Evolutionary conservation across 805 yeast species (phyloP), one percentile per base, ranked within the genome.

Genomic region (Cyberlindnera japonica): DNA sequence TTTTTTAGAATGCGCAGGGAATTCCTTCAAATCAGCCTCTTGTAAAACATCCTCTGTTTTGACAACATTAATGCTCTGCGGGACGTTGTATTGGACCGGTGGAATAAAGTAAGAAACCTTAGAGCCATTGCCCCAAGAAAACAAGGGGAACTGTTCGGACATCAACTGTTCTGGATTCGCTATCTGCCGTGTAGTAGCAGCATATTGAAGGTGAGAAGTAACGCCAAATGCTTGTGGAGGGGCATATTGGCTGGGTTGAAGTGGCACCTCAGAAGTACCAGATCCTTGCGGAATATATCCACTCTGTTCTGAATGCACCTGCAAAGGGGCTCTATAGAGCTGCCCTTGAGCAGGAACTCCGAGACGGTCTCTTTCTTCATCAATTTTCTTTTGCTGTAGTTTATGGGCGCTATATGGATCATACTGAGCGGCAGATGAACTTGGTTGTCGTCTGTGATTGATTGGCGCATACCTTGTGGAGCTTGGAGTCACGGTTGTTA

Each of bases 131-230:
- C 77, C 67, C 83, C 93, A 88, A 43, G 73, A 69, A 57, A 86
- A 83, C 24, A 88, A 56, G 0, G 96, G 95, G 62, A 83, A 83
- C 55, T 85, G 95, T 40, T 83, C 69, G 34, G 65, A 61, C 18
- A 69, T 60, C 37, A 82, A 59, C 18, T 78, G 74, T 37, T 73
- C 74, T 7, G 85, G 83, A 45, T 79, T 73, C 22, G 64, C 62
- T 7, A 68, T 47, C 31, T 54, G 61, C 38, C 49, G 59, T 24
- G 48, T 54, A n/a, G 22, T 23, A 19, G 32, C 16, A 28, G 29
- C 29, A 17, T 9, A 6, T 13, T 27, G 30, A 8, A 8, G 18
- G 11, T n/a, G 30, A 14, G 23, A 15, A 11, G 29, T 8, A 8
- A 7, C n/a, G n/a, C 33, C 33, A 29, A 12, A 15, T 15, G 33